phyloP scores from a whole-genome alignment of 2,329 filamentous ascomycete species.

The Paracorniculantispora psalliotae region DNA sequence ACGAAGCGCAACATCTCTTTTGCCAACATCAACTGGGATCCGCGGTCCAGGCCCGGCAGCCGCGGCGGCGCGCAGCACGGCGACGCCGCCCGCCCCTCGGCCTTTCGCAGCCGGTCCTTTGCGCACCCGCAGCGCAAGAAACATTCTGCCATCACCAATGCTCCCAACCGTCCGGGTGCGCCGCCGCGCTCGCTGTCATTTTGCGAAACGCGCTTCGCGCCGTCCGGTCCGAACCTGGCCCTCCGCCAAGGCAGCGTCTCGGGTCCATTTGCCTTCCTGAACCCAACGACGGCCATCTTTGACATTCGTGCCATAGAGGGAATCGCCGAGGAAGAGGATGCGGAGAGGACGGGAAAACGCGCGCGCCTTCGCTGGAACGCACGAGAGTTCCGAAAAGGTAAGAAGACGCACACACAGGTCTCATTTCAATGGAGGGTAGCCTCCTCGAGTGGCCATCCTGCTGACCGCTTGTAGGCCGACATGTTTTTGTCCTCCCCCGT shows the following conservation, averaged over 20 bases:
- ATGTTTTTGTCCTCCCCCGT: constrained; percentile 15
- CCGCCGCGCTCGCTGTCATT: constrained; percentile 13
- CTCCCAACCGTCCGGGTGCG: background rate
- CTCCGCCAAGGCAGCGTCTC: constrained; percentile 16
- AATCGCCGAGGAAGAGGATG: background rate
- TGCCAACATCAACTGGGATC: constrained; percentile 3
- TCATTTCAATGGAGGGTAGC: no score
- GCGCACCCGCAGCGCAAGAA: constrained; percentile 5
- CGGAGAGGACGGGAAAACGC: constrained; percentile 8
- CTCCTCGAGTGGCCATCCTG: background rate
- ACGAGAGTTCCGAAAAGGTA: constrained; percentile 16
- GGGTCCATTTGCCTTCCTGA: constrained; percentile 16
- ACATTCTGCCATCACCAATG: background rate
- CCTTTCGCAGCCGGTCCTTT: constrained; percentile 12
- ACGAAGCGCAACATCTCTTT: constrained; percentile 11
- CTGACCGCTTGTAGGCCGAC: constrained; percentile 8
- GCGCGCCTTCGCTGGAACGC: constrained; percentile 17
- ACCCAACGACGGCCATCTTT: constrained; percentile 17
- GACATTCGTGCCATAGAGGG: constrained; percentile 13
- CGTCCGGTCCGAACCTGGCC: constrained; percentile 13
- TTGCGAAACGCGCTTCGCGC: constrained; percentile 13
- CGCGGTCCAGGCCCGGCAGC: background rate
- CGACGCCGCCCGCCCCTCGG: background rate
- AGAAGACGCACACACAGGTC: background rate
- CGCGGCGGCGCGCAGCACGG: background rate